Percentiles rank a stretch among this genome's conserved stretches.
phyloP scores from a whole-genome alignment of 176 grass and related monocot genomes.

The Eleusine coracana region DNA sequence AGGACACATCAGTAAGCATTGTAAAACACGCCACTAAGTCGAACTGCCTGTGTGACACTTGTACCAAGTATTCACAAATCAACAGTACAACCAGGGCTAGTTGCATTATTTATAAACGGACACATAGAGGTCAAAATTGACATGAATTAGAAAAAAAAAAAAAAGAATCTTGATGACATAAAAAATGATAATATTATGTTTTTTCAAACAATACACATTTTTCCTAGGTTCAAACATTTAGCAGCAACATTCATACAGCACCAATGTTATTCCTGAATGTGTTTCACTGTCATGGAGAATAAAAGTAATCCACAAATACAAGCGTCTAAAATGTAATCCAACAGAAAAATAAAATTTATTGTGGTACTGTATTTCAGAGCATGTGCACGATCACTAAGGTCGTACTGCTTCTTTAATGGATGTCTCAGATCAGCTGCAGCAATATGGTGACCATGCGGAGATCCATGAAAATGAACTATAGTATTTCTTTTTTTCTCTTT shows the following conservation, averaged over 20 bases:
- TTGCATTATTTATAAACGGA: constrained; percentile 1
- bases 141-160: background rate
- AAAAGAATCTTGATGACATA: background rate
- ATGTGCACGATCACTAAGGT: too few relatives aligned
- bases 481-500: too few relatives aligned
- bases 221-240: too few relatives aligned
- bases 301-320: too few relatives aligned
- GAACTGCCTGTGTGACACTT: constrained; percentile 5
- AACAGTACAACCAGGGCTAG: background rate
- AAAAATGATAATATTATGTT: background rate
- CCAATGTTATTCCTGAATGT: background rate
- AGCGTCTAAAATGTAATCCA: too few relatives aligned
- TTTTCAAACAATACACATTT: background rate
- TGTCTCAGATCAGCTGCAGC: too few relatives aligned
- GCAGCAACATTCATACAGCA: background rate
- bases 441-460: too few relatives aligned
- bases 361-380: too few relatives aligned
- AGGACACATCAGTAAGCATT: background rate
- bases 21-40: background rate
- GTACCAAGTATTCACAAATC: constrained; percentile 23
- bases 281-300: background rate
- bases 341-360: too few relatives aligned
- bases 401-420: too few relatives aligned
- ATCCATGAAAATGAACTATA: too few relatives aligned
- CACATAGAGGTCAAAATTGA: background rate